Evolutionary conservation across 1,139 yeast species (phyloP).

Genomic region (Diutina mesorugosa): DNA sequence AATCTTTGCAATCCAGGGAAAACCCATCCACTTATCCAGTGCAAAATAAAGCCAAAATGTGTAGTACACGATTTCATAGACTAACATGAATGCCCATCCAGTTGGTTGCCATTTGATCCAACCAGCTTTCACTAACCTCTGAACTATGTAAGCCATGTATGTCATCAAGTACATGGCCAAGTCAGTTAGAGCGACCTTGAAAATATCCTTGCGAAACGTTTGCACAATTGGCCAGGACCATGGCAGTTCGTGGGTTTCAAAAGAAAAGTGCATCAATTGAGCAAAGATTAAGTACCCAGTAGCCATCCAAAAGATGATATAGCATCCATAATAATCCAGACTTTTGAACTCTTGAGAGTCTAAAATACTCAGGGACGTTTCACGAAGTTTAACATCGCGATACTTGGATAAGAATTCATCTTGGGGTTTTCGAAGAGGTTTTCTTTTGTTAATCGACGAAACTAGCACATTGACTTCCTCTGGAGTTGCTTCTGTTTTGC

Average conservation of each 20-base stretch:
- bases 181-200: conserved; percentile 59
- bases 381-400: neutral
- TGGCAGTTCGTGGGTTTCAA: conserved; percentile 20
- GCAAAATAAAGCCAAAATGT: conserved; percentile 28
- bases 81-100: conserved; percentile 51
- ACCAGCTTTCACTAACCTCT: conserved; percentile 29
- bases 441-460: neutral
- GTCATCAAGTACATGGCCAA: conserved; percentile 52
- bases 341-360: conserved; percentile 28
- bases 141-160: conserved; percentile 46
- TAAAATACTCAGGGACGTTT: conserved; percentile 15
- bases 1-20: conserved; percentile 70
- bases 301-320: conserved; percentile 56
- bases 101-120: conserved; percentile 39
- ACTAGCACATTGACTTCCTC: neutral
- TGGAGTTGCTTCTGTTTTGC: neutral
- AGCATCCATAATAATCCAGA: conserved; percentile 49
- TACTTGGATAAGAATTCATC: neutral
- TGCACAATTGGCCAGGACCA: conserved; percentile 25
- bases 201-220: conserved; percentile 40
- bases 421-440: neutral
- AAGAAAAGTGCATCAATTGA: conserved; percentile 30
- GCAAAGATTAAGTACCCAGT: conserved; percentile 40
- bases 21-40: conserved; percentile 28
- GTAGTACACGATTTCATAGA: conserved; percentile 40